Percentiles rank a stretch among this genome's conserved stretches.
These are phyloP conservation scores for Alternaria triticimaculans DNA, from an alignment of 2,329 filamentous ascomycete species.

Conservation along the genomic window DNA sequence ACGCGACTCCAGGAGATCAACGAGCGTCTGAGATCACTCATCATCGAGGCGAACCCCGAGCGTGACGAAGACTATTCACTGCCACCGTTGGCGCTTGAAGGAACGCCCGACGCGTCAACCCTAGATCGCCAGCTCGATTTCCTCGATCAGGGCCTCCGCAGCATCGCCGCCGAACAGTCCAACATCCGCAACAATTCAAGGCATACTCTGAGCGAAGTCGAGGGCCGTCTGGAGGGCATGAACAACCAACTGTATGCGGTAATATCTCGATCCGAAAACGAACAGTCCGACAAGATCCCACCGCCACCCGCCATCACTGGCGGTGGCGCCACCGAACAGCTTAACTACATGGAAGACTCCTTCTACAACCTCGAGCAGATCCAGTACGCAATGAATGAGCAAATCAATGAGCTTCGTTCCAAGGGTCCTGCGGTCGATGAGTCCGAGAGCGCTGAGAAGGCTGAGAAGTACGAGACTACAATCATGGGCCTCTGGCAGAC, in stretches of 20 bases:
- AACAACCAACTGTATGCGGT: constrained; percentile 67
- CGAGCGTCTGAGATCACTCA: constrained; percentile 68
- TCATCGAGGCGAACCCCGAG: constrained; percentile 68
- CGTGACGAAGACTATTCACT: constrained; percentile 41
- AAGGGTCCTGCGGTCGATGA: constrained; percentile 23
- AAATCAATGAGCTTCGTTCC: constrained; percentile 36
- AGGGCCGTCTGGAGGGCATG: constrained; percentile 56
- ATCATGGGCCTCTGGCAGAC: constrained; percentile 62
- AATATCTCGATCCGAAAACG: constrained; percentile 55
- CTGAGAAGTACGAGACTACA: constrained; percentile 57
- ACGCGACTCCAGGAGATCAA: constrained; percentile 72
- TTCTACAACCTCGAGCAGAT: constrained; percentile 55
- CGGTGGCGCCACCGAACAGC: constrained; percentile 68
- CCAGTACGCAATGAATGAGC: constrained; percentile 41
- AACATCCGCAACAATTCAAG: constrained; percentile 36
- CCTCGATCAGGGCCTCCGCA: constrained; percentile 69
- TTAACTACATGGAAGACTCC: constrained; percentile 70
- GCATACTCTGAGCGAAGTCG: constrained; percentile 39
- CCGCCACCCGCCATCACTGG: constrained; percentile 65
- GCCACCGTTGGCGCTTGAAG: constrained; percentile 31
- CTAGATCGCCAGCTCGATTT: constrained; percentile 71
- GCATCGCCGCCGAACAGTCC: constrained; percentile 65
- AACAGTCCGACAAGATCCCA: constrained; percentile 59
- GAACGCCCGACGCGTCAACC: constrained; percentile 28
- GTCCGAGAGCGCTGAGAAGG: constrained; percentile 34